phyloP scores from a whole-genome alignment of 1,139 yeast species.

The Candida labiduridarum region DNA sequence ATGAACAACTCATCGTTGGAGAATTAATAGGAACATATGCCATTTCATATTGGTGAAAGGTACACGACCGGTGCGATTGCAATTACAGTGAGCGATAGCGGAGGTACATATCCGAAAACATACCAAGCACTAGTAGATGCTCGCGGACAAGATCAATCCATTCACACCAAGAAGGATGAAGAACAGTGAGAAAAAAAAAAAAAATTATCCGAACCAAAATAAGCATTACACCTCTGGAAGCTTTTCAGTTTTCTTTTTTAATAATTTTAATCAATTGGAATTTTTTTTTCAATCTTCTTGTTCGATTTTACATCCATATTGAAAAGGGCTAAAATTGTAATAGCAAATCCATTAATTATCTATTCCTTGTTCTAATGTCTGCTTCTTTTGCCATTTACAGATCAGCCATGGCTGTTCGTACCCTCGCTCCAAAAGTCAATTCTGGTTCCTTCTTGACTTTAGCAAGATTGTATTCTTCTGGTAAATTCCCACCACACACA shows the following conservation, averaged over 20 bases:
- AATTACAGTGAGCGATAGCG: background rate
- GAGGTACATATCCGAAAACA: conserved; percentile 7
- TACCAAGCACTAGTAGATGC: background rate
- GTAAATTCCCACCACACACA: conserved; percentile 64
- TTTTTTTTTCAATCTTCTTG: background rate
- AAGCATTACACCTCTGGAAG: background rate
- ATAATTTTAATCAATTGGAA: background rate
- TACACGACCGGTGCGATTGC: too few relatives aligned
- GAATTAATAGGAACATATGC: too few relatives aligned
- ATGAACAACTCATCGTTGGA: too few relatives aligned
- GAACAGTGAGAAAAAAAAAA: conserved; percentile 1
- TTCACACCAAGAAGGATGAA: background rate
- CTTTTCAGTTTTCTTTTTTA: background rate
- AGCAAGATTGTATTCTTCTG: conserved; percentile 47
- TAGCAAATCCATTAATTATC: background rate
- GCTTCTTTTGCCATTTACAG: conserved; percentile 39
- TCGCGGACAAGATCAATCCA: conserved; percentile 8
- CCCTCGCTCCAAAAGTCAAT: conserved; percentile 20
- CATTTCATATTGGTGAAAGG: too few relatives aligned
- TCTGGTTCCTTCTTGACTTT: conserved; percentile 26
- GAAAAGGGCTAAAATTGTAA: background rate
- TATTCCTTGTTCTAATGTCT: conserved; percentile 24
- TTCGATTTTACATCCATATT: background rate
- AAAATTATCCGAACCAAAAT: background rate
- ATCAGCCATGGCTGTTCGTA: conserved; percentile 28